Evolutionary conservation across 305 asterid species (phyloP).

Genomic region (Fraxinus nigra): DNA sequence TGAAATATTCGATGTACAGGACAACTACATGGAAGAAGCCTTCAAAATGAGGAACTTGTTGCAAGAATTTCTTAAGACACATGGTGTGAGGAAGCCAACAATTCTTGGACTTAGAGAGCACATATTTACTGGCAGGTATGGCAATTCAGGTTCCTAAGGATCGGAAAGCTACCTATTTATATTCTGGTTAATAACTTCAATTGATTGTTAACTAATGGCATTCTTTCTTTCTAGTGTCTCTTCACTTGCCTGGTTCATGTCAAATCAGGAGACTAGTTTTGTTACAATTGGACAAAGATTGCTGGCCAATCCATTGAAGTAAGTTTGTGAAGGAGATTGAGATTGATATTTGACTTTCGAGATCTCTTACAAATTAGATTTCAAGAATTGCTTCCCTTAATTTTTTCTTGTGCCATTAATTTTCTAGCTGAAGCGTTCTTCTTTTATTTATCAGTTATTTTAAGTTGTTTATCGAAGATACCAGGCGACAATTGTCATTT

Average conservation of each 20-base stretch:
- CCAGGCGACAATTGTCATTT: not conserved
- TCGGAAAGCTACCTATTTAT: not conserved
- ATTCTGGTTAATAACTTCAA: slow-evolving; percentile 16
- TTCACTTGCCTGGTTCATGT: slow-evolving; percentile 99
- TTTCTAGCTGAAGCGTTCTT: slow-evolving; percentile 15
- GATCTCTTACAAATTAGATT: slow-evolving; percentile 18
- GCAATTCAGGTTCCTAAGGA: slow-evolving; percentile 13
- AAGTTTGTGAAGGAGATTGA: slow-evolving; percentile 39
- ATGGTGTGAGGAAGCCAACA: slow-evolving; percentile 91
- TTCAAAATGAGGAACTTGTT: slow-evolving; percentile 91
- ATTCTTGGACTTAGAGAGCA: slow-evolving; percentile 97
- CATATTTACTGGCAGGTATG: slow-evolving; percentile 95
- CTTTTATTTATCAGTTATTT: not conserved
- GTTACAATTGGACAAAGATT: slow-evolving; percentile 97
- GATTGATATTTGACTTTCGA: slow-evolving; percentile 7
- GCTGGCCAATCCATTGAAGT: slow-evolving; percentile 96
- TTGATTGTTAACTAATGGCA: slow-evolving; percentile 13
- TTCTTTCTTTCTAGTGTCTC: slow-evolving; percentile 70
- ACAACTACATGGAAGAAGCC: slow-evolving; percentile 98
- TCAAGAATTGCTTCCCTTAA: slow-evolving; percentile 8
- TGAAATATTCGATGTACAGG: slow-evolving; percentile 46
- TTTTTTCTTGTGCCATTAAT: slow-evolving; percentile 10
- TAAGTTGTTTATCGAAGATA: not conserved
- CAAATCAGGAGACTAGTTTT: slow-evolving; percentile 87
- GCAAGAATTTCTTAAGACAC: slow-evolving; percentile 84